Percentiles rank a stretch among this genome's conserved stretches.
phyloP scores from a whole-genome alignment of 2,329 filamentous ascomycete genomes.

The Stagonosporopsis cucurbitacearum region DNA sequence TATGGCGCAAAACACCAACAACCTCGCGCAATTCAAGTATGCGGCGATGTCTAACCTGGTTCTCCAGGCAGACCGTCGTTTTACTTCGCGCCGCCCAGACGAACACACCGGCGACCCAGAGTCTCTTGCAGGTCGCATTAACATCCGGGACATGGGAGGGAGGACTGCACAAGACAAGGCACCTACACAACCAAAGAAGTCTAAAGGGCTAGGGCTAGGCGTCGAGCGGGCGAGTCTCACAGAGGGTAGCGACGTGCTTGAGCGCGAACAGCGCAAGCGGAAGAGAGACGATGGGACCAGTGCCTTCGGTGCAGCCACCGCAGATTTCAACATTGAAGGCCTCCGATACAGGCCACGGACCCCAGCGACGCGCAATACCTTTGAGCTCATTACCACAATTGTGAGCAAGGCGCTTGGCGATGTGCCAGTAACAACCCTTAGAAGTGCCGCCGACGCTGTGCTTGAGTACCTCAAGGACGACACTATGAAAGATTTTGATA shows the following conservation, averaged over 20 bases:
- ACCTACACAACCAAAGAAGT: constrained; percentile 78
- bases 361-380: constrained; percentile 87
- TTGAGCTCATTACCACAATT: constrained; percentile 91
- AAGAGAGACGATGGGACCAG: constrained; percentile 73
- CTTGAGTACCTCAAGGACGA: constrained; percentile 94
- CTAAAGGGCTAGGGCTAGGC: constrained; percentile 66
- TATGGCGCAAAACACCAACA: constrained; percentile 49
- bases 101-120: constrained; percentile 97
- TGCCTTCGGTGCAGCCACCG: constrained; percentile 75
- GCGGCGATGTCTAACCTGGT: constrained; percentile 99
- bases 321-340: constrained; percentile 85
- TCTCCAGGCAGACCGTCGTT: constrained; percentile 97
- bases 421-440: constrained; percentile 87
- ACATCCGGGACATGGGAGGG: constrained; percentile 92
- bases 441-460: constrained; percentile 91
- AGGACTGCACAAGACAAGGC: constrained; percentile 79
- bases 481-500: constrained; percentile 94
- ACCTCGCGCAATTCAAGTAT: constrained; percentile 98
- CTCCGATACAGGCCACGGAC: constrained; percentile 92
- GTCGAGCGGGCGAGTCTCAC: constrained; percentile 76
- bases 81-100: constrained; percentile 89
- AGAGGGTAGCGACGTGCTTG: constrained; percentile 83
- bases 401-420: constrained; percentile 89
- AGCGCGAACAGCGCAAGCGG: constrained; percentile 84
- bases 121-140: constrained; percentile 92